Percentiles rank a stretch among this genome's conserved stretches.
Conservation (phyloP, 2,329 filamentous ascomycete species). For the Alternaria alternata region DNA sequence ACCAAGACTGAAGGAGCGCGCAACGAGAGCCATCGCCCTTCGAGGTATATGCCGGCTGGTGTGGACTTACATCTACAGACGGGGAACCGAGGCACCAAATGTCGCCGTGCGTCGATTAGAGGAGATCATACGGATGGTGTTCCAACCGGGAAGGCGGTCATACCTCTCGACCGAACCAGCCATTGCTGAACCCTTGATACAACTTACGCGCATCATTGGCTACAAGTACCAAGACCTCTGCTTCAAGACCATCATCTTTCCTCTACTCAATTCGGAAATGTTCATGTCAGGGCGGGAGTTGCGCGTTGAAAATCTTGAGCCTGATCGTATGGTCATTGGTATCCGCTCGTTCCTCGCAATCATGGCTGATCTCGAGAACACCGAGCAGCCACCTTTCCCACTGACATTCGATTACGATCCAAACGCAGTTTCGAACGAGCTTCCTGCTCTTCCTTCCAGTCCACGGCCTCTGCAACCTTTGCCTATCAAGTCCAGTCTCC, state of each 20-base stretch:
- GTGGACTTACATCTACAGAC: constrained; percentile 92
- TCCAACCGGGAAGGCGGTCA: constrained; percentile 81
- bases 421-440: constrained; percentile 51
- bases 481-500: constrained; percentile 48
- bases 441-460: constrained; percentile 42
- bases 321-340: constrained; percentile 96
- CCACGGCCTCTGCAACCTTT: constrained; percentile 44
- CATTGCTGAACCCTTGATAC: constrained; percentile 89
- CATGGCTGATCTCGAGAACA: constrained; percentile 90
- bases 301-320: constrained; percentile 90
- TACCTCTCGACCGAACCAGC: constrained; percentile 82
- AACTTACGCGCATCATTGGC: constrained; percentile 92
- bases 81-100: constrained; percentile 72
- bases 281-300: constrained; percentile 79
- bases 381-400: constrained; percentile 85
- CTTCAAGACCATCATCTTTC: constrained; percentile 92
- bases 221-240: constrained; percentile 94
- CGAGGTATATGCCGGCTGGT: constrained; percentile 89
- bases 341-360: constrained; percentile 93
- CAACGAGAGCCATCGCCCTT: constrained; percentile 78
- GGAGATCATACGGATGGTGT: constrained; percentile 83
- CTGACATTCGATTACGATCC: constrained; percentile 64
- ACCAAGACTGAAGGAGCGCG: constrained; percentile 82
- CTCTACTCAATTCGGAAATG: constrained; percentile 90
- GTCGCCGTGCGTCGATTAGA: constrained; percentile 81